Conservation (phyloP, 2,329 filamentous ascomycete species). For the Colletotrichum cordylinicola region DNA sequence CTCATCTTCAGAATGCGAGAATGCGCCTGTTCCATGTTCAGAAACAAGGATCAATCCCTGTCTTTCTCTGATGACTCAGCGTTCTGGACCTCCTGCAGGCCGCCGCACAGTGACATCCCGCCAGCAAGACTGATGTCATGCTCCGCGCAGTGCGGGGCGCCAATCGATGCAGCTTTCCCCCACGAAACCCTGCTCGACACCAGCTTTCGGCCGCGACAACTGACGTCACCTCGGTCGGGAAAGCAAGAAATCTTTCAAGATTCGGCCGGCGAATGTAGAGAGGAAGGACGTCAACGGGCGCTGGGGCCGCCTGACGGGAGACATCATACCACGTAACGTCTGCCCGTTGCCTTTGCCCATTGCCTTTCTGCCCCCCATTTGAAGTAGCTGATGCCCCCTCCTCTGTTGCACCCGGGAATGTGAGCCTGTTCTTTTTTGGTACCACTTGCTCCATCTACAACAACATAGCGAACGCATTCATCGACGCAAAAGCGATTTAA, state of each 20-base stretch:
- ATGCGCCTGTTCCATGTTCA: neutral
- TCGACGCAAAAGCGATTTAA: neutral
- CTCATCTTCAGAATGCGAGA: neutral
- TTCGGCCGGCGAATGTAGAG: neutral
- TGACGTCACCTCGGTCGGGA: constrained; percentile 12
- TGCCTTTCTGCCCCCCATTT: neutral
- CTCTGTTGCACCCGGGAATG: neutral
- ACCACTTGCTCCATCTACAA: neutral
- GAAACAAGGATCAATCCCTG: constrained; percentile 8
- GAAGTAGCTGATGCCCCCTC: neutral
- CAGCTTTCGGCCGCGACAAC: neutral
- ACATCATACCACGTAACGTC: constrained; percentile 13
- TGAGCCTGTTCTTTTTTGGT: neutral
- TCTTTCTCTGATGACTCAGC: neutral
- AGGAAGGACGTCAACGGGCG: constrained; percentile 15
- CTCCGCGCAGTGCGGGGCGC: constrained; percentile 7
- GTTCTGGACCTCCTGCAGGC: constrained; percentile 6
- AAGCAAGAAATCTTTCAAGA: constrained; percentile 15
- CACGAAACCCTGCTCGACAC: constrained; percentile 1
- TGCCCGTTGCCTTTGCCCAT: neutral
- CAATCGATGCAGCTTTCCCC: neutral
- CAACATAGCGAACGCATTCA: neutral
- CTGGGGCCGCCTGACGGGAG: constrained; percentile 18
- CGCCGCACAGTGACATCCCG: constrained; percentile 12
- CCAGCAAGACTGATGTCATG: constrained; percentile 16